Conservation (phyloP, 495 filamentous ascomycete genomes). For the Podospora appendiculata region DNA sequence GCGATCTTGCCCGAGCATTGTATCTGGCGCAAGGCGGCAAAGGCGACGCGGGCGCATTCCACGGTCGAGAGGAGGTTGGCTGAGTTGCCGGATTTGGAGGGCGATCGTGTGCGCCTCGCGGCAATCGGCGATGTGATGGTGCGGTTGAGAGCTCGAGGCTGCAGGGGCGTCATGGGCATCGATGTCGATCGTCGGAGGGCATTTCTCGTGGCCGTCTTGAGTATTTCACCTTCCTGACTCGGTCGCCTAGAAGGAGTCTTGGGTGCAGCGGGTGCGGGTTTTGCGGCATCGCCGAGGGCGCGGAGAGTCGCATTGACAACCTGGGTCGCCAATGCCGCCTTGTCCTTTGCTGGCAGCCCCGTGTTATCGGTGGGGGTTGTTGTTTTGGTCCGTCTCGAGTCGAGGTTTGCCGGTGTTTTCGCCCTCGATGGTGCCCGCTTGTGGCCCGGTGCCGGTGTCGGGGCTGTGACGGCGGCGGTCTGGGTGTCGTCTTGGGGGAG, state of each 20-base stretch:
- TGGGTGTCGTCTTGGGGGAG: constrained; percentile 25
- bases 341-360: constrained; percentile 50
- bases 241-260: constrained; percentile 16
- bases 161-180: constrained; percentile 41
- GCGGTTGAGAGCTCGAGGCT: constrained; percentile 47
- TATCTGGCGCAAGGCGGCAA: constrained; percentile 58
- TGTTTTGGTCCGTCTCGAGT: constrained; percentile 12
- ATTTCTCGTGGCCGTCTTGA: constrained; percentile 29
- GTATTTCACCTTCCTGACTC: constrained; percentile 19
- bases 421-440: constrained; percentile 23
- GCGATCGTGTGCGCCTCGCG: constrained; percentile 21
- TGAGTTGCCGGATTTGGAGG: constrained; percentile 14
- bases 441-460: constrained; percentile 5
- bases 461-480: constrained; percentile 8
- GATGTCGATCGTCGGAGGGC: constrained; percentile 38
- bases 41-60: constrained; percentile 69
- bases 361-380: constrained; percentile 16
- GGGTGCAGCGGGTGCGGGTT: constrained; percentile 26
- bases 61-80: constrained; percentile 43
- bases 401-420: constrained; percentile 7
- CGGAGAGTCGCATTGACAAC: constrained; percentile 73
- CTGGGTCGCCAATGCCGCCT: constrained; percentile 67
- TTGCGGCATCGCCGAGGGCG: constrained; percentile 64
- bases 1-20: constrained; percentile 40
- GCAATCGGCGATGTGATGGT: constrained; percentile 36